Conservation (phyloP, 495 filamentous ascomycete species). For the Neurospora intermedia region DNA sequence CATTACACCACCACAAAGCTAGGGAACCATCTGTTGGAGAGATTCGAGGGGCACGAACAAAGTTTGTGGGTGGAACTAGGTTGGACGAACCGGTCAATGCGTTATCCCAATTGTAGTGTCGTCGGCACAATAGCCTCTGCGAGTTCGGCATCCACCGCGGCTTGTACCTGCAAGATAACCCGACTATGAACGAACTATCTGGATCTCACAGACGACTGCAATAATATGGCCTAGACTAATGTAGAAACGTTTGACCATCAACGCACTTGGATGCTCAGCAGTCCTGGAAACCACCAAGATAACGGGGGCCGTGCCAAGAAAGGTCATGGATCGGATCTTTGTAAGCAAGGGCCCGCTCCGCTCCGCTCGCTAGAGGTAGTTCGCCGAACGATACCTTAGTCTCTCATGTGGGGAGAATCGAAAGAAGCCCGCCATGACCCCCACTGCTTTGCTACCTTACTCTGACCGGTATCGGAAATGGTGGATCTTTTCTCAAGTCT, state of each 20-base stretch:
- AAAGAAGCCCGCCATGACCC: neutral
- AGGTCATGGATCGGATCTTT: neutral
- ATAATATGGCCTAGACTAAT: neutral
- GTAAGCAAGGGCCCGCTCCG: neutral
- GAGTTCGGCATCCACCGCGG: neutral
- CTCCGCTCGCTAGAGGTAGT: neutral
- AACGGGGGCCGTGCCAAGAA: neutral
- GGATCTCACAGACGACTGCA: neutral
- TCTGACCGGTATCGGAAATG: neutral
- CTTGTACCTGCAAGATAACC: neutral
- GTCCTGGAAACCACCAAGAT: neutral
- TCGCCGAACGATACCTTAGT: neutral
- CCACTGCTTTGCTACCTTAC: neutral
- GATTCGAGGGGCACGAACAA: neutral
- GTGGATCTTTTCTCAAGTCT: neutral
- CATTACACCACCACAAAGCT: neutral
- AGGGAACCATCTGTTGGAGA: neutral
- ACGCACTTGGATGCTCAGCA: neutral
- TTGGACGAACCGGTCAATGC: neutral
- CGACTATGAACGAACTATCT: neutral
- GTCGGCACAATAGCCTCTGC: neutral
- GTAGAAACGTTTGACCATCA: neutral
- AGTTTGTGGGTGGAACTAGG: neutral
- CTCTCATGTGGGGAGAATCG: neutral
- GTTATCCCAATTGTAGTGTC: neutral